Evolutionary conservation across 139 green algal species (phyloP), one percentile per base, ranked within the genome.

Genomic region (Picochlorum sp.): DNA sequence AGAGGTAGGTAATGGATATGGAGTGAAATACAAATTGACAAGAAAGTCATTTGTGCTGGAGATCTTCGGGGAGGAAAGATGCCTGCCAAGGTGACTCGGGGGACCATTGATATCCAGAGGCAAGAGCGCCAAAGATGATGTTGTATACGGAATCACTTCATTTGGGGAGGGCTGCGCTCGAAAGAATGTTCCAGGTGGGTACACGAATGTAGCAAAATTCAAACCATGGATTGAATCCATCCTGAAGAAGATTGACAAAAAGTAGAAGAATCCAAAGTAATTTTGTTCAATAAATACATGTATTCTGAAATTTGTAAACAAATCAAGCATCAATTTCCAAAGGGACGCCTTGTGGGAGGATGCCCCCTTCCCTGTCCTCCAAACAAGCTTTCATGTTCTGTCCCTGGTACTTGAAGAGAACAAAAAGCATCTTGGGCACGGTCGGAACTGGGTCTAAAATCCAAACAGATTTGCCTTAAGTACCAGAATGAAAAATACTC

Each of bases 401-500:
- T 10, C 41, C 47, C 2, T 64, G 23, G 16, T 41, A 51, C 14
- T 75, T 30, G 63, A 65, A 86, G 20, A 52, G 65, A 2, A 86
- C 58, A 13, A 72, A 34, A 45, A 86, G 62, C 14, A 63, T n/a
- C 54, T 86, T 86, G 37, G 52, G 13, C 3, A 62, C 38, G 26
- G 38, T 56, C 4, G 74, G 80, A 5, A 65, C 64, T 2, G 67
- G 58, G 50, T 86, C 78, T 67, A 83, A 30, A 86, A 86, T 49
- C 80, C 80, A 62, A 86, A 71, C 57, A 86, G 56, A 6, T 74
- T 74, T 21, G 44, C 59, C 63, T 81, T 83, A 7, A 71, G 56
- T 82, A 71, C 78, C 78, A 63, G 52, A 6, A 21, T 66, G 61
- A 13, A 66, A 57, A 18, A 57, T 64, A 66, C 55, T 3, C 68